phyloP scores from a whole-genome alignment of 148 eudicot species.

The Chenopodium album region DNA sequence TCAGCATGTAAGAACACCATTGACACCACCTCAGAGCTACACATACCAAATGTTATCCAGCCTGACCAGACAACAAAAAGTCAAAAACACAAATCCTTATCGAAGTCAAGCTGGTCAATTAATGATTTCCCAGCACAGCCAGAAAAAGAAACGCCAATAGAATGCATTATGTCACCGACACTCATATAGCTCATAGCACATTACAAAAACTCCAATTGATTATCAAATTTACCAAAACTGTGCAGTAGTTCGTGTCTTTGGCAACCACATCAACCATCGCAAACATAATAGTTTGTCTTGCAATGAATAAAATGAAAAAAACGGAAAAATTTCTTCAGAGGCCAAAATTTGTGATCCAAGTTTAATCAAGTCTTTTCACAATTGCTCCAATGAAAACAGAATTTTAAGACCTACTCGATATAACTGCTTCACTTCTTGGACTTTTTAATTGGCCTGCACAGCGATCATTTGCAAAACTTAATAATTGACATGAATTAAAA shows the following conservation, averaged over 20 bases:
- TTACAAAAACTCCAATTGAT: not conserved
- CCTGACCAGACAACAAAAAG: too few relatives aligned
- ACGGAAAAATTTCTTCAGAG: not conserved
- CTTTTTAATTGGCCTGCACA: slow-evolving; percentile 31
- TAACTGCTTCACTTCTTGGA: slow-evolving; percentile 32
- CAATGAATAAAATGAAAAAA: not conserved
- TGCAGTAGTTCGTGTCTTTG: slow-evolving; percentile 15
- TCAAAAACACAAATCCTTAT: too few relatives aligned
- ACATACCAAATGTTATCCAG: too few relatives aligned
- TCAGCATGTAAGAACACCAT: too few relatives aligned
- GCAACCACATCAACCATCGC: slow-evolving; percentile 12
- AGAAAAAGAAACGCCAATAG: too few relatives aligned
- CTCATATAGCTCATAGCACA: not conserved
- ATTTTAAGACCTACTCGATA: slow-evolving; percentile 3
- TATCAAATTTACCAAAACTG: slow-evolving; percentile 1
- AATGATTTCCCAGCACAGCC: too few relatives aligned
- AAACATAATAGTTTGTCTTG: slow-evolving; percentile 12
- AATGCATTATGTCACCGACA: too few relatives aligned
- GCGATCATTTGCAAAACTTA: not conserved
- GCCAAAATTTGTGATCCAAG: slow-evolving; percentile 7
- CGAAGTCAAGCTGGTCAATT: too few relatives aligned
- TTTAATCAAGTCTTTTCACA: not conserved
- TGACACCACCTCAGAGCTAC: too few relatives aligned
- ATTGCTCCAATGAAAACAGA: not conserved
- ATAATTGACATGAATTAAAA: not conserved